Conservation (phyloP, 1,139 yeast species). For the Candida freyschussii region DNA sequence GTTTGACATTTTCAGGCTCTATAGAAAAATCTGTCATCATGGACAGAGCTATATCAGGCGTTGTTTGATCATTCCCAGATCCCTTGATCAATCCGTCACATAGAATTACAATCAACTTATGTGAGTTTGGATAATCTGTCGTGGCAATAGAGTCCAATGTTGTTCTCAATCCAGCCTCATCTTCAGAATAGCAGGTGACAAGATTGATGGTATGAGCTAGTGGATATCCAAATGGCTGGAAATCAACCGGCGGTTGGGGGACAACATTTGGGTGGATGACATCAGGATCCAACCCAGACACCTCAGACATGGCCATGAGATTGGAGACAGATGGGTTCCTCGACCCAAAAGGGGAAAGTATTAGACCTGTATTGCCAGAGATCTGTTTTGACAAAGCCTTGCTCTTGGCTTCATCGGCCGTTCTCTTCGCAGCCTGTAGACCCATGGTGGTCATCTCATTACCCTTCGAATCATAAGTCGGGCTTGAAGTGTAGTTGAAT, state of each 20-base stretch:
- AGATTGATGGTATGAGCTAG: slow-evolving; percentile 77
- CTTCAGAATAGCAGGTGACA: slow-evolving; percentile 95
- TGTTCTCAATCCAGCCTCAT: slow-evolving; percentile 76
- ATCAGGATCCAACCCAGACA: slow-evolving; percentile 59
- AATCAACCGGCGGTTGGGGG: slow-evolving; percentile 85
- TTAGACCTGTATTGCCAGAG: slow-evolving; percentile 10
- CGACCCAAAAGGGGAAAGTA: slow-evolving; percentile 33
- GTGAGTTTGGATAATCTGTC: slow-evolving; percentile 92
- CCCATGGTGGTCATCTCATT: slow-evolving; percentile 34
- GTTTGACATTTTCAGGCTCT: slow-evolving; percentile 67
- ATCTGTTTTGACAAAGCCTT: slow-evolving; percentile 12
- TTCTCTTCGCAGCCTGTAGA: slow-evolving; percentile 28
- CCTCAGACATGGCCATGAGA: slow-evolving; percentile 20
- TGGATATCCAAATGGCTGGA: slow-evolving; percentile 85
- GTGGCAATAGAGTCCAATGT: slow-evolving; percentile 89
- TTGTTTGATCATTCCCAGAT: slow-evolving; percentile 77
- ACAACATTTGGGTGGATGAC: slow-evolving; percentile 68
- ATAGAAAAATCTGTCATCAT: slow-evolving; percentile 83
- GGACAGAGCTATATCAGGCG: slow-evolving; percentile 82
- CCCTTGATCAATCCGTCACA: slow-evolving; percentile 97
- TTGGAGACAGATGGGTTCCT: slow-evolving; percentile 23
- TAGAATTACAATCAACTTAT: slow-evolving; percentile 73
- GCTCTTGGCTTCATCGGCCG: slow-evolving; percentile 2
- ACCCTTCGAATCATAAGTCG: slow-evolving; percentile 12
- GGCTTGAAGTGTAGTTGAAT: slow-evolving; percentile 8